These are phyloP conservation scores for Eimeria acervulina DNA, from an alignment of 169 alveolate genomes.

Conservation along the genomic window DNA sequence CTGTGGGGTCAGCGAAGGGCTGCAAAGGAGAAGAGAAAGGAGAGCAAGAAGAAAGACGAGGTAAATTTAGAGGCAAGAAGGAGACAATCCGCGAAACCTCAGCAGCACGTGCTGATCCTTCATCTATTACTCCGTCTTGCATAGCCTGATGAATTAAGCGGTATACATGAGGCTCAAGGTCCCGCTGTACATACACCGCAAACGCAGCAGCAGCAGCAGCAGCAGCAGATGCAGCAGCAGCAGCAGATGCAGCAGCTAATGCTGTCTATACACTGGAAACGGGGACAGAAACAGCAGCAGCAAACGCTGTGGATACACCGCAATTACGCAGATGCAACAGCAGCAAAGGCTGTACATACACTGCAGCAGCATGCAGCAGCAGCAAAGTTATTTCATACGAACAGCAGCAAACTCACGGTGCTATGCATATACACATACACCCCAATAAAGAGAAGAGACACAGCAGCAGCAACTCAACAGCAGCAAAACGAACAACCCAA, in stretches of 20 bases:
- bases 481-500: neutral
- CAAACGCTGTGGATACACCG: neutral
- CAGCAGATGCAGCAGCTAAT: too few relatives aligned
- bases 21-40: slow-evolving; percentile 35
- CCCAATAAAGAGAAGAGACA: neutral
- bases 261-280: neutral
- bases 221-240: too few relatives aligned
- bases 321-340: neutral
- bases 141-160: slow-evolving; percentile 29
- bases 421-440: neutral
- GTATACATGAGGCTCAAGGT: slow-evolving; percentile 62
- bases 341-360: neutral
- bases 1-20: neutral
- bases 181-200: neutral
- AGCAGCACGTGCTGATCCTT: neutral
- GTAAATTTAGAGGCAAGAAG: neutral
- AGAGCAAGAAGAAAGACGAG: slow-evolving; percentile 9
- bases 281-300: neutral
- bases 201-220: neutral
- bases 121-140: slow-evolving; percentile 30
- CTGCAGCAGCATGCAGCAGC: neutral
- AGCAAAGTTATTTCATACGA: too few relatives aligned
- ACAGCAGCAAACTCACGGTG: too few relatives aligned
- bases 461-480: neutral
- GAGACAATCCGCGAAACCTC: slow-evolving; percentile 34